Percentiles rank a stretch among this genome's conserved stretches.
Evolutionary conservation across 1,284 basidiomycete species (phyloP).

Genomic region (Xerocomus cyaneibrunnescens): DNA sequence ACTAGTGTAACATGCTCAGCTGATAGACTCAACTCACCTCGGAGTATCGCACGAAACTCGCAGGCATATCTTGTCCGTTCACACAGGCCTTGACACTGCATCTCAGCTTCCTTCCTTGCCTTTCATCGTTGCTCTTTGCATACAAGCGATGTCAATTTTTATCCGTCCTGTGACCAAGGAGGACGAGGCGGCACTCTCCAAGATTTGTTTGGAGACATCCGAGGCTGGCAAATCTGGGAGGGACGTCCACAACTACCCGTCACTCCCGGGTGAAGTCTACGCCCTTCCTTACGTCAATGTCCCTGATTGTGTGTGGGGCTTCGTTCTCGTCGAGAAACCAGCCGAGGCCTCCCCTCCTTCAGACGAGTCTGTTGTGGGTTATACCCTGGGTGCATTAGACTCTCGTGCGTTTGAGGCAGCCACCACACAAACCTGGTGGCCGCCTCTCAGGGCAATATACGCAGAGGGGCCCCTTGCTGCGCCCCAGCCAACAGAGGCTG

Average conservation of each 20-base stretch:
- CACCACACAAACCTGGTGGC: constrained; percentile 32
- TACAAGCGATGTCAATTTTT: constrained; percentile 41
- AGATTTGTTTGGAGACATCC: constrained; percentile 71
- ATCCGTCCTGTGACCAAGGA: constrained; percentile 56
- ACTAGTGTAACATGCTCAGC: constrained; percentile 12
- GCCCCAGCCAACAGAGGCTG: constrained; percentile 22
- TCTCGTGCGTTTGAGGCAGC: constrained; percentile 30
- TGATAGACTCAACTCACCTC: constrained; percentile 6
- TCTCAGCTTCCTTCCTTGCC: neutral
- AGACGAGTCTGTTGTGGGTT: constrained; percentile 34
- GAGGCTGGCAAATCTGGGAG: constrained; percentile 68
- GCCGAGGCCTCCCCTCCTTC: constrained; percentile 27
- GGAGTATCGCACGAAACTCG: neutral
- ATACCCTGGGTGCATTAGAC: constrained; percentile 29
- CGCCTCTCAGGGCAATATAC: constrained; percentile 30
- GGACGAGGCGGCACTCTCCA: constrained; percentile 58
- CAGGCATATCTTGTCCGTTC: neutral
- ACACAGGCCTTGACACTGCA: neutral
- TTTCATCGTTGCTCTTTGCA: neutral
- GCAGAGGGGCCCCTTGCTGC: constrained; percentile 3
- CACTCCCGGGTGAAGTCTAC: constrained; percentile 67
- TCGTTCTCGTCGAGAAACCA: constrained; percentile 61
- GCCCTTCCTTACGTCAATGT: constrained; percentile 71
- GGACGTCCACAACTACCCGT: constrained; percentile 54
- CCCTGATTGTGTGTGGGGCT: constrained; percentile 61